Evolutionary conservation across 495 filamentous ascomycete species (phyloP).

Genomic region (Stereocaulon alpinum): DNA sequence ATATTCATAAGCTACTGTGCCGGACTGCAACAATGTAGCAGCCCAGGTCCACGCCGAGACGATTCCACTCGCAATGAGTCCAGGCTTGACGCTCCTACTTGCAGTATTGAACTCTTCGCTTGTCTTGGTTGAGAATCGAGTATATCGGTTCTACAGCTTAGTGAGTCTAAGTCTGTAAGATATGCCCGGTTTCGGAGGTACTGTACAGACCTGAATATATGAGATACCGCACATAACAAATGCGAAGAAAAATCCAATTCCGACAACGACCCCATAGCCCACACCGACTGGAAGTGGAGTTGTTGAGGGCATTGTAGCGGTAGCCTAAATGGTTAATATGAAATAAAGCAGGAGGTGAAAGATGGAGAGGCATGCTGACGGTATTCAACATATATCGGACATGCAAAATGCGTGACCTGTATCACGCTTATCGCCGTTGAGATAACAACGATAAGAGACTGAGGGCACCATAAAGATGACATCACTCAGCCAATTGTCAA

Average conservation of each 20-base stretch:
- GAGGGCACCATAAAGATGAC: not conserved
- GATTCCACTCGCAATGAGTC: conserved; percentile 40
- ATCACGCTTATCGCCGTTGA: conserved; percentile 8
- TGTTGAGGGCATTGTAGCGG: conserved; percentile 2
- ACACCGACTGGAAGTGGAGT: conserved; percentile 14
- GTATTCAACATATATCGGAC: not conserved
- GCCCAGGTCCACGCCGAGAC: conserved; percentile 40
- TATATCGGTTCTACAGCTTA: conserved; percentile 36
- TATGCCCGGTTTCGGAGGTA: not conserved
- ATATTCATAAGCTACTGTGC: conserved; percentile 39
- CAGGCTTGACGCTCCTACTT: conserved; percentile 37
- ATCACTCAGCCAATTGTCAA: not conserved
- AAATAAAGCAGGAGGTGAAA: not conserved
- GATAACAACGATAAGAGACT: conserved; percentile 2
- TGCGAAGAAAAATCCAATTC: conserved; percentile 38
- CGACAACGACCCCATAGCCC: conserved; percentile 39
- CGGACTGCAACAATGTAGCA: conserved; percentile 35
- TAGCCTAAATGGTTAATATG: not conserved
- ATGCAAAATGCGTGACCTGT: not conserved
- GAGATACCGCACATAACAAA: conserved; percentile 36
- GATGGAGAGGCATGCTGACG: not conserved
- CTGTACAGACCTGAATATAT: conserved; percentile 19
- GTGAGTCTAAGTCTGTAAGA: not conserved
- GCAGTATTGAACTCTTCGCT: conserved; percentile 44
- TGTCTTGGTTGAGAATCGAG: conserved; percentile 34